phyloP scores from a whole-genome alignment of 345 rosid genomes.

The Abelmoschus esculentus region DNA sequence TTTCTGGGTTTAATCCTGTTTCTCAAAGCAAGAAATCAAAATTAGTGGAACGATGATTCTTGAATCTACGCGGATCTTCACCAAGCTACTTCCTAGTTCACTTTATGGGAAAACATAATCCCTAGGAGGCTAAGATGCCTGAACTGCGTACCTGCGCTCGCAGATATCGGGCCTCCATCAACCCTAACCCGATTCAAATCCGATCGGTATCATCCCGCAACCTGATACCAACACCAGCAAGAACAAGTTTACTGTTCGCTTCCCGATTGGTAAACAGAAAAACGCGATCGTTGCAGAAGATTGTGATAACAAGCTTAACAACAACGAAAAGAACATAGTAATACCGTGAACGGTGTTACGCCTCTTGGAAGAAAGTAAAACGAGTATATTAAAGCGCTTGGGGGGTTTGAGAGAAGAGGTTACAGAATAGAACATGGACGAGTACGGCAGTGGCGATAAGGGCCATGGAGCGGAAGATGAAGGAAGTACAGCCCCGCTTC shows the following conservation, averaged over 20 bases:
- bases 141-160: conserved; percentile 32
- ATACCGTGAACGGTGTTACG: conserved; percentile 12
- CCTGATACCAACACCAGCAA: conserved; percentile 5
- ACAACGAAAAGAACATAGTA: background rate
- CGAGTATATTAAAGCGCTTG: conserved; percentile 12
- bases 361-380: conserved; percentile 14
- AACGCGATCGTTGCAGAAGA: conserved; percentile 19
- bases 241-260: conserved; percentile 1
- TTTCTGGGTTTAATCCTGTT: background rate
- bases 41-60: conserved; percentile 22
- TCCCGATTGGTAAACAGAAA: conserved; percentile 11
- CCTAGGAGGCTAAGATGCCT: conserved; percentile 40
- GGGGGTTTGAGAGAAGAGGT: conserved; percentile 27
- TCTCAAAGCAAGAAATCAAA: background rate
- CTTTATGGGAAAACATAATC: conserved; percentile 20
- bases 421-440: conserved; percentile 50
- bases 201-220: conserved; percentile 10
- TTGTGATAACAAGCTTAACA: background rate
- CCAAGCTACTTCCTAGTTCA: background rate
- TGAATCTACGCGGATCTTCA: conserved; percentile 29
- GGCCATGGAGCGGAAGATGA: conserved; percentile 68
- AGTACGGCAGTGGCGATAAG: conserved; percentile 50
- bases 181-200: conserved; percentile 26
- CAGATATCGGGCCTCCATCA: conserved; percentile 23
- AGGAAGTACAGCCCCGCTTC: conserved; percentile 80